Conservation (phyloP, 768 basidiomycete species). For the Hericium rajendrae region DNA sequence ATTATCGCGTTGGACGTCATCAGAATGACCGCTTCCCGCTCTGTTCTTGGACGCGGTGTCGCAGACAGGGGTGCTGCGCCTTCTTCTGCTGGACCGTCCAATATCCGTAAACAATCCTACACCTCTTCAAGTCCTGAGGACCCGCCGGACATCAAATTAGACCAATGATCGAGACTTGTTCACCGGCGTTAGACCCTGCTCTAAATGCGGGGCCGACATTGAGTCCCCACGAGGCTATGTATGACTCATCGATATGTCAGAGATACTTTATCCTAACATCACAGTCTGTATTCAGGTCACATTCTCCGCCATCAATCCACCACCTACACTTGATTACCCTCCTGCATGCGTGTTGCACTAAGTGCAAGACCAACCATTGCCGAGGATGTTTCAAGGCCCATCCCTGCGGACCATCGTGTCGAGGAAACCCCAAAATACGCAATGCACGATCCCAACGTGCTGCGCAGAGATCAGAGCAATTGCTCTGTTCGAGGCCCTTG, state of each 20-base stretch:
- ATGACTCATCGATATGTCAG: constrained; percentile 16
- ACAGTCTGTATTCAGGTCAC: constrained; percentile 22
- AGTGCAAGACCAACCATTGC: constrained; percentile 37
- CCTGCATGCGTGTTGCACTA: constrained; percentile 34
- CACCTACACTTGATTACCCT: constrained; percentile 22
- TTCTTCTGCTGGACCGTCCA: too few species aligned
- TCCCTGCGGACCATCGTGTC: constrained; percentile 31
- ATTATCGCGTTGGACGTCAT: too few species aligned
- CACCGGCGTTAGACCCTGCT: constrained; percentile 25
- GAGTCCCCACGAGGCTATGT: constrained; percentile 35
- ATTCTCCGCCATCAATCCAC: constrained; percentile 16
- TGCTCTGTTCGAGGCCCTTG: constrained; percentile 41
- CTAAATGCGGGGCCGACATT: constrained; percentile 27
- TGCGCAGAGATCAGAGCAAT: constrained; percentile 39
- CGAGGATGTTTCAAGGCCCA: constrained; percentile 37
- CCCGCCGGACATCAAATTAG: constrained; percentile 13
- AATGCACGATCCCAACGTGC: constrained; percentile 31
- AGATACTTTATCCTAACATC: constrained; percentile 7
- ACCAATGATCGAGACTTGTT: constrained; percentile 27
- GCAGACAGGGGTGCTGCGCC: too few species aligned
- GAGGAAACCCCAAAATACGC: constrained; percentile 27
- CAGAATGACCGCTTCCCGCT: too few species aligned
- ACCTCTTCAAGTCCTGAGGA: neutral
- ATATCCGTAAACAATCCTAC: too few species aligned
- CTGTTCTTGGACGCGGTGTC: too few species aligned